Base-by-base conservation (phyloP, 2,329 filamentous ascomycete genomes). In the Alternaria alternata region DNA sequence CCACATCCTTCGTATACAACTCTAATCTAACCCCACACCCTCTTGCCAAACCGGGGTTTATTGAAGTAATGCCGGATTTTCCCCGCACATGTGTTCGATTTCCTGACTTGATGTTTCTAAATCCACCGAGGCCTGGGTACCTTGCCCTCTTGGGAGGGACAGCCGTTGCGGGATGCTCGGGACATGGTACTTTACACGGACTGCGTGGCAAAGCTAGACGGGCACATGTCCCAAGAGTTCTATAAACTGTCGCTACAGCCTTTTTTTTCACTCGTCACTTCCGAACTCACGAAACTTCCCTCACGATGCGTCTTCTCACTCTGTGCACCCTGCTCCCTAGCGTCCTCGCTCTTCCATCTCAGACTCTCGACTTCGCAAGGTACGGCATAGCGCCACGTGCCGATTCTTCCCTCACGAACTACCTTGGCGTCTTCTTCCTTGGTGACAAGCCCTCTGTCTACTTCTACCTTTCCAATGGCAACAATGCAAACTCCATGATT, bases 371-470 rank as follows among this genome's bases (percentile, higher is more conserved):
- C 55, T 68, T 75, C 52, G 59, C 64, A 16, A 54, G 59, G 26
- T 63, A 67, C 48, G 51, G 34, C 18, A 26, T 75, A 12, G 48
- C 61, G 3, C 61, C 62, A 2, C 73, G 74, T 18, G 71, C 69
- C 24, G 66, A 76, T 30, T 55, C 81, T 0, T 80, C 73, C 51
- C 73, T 85, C 3, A 82, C 81, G 0, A 83, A 84, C 2, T 87
- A 86, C 68, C 73, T 87, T 2, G 84, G 83, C 3, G 83, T 82
- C 8, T 85, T 86, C 71, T 87, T 87, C 68, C 80, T 86, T 4
- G 84, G 85, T 5, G 79, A 82, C 28, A 82, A 84, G 36, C 84
- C 84, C 0, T 82, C 81, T 51, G 81, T 86, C 3, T 86, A 86
- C 69, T 82, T 85, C 60, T 85, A 86, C 65, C 78, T 84, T 41